Conservation (phyloP, 2,329 filamentous ascomycete genomes). For the Arthroderma sp. region DNA sequence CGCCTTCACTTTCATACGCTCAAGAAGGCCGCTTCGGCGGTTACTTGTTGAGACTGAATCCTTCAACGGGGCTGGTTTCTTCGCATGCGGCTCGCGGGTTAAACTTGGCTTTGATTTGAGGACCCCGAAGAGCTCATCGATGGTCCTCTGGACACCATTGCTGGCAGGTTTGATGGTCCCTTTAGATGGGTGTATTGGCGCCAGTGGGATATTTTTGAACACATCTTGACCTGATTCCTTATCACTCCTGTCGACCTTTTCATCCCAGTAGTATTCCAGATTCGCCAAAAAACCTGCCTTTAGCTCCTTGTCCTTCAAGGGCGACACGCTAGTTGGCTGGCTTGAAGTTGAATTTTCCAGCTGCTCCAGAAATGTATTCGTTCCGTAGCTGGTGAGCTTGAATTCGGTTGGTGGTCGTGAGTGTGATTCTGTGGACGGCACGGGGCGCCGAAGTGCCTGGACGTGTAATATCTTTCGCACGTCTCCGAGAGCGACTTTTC, state of each 20-base stretch:
- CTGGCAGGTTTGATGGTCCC: neutral
- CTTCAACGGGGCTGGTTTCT: constrained; percentile 11
- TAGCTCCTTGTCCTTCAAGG: constrained; percentile 36
- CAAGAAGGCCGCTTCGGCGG: constrained; percentile 53
- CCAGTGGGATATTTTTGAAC: constrained; percentile 23
- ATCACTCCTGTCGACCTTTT: constrained; percentile 25
- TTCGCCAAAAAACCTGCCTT: constrained; percentile 41
- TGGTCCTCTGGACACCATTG: neutral
- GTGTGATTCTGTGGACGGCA: constrained; percentile 5
- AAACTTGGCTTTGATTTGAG: constrained; percentile 25
- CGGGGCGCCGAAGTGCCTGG: constrained; percentile 24
- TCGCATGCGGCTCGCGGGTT: constrained; percentile 18
- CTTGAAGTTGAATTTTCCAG: constrained; percentile 9
- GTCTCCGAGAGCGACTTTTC: constrained; percentile 53
- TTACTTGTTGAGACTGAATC: constrained; percentile 21
- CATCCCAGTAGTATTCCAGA: constrained; percentile 37
- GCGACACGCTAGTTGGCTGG: constrained; percentile 5
- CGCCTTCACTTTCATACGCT: constrained; percentile 63
- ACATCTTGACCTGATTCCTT: constrained; percentile 24
- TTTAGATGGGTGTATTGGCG: constrained; percentile 24
- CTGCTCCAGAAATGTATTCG: constrained; percentile 30
- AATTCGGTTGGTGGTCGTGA: constrained; percentile 16
- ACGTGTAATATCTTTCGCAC: constrained; percentile 55
- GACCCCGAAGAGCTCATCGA: neutral
- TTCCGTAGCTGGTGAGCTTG: constrained; percentile 31